phyloP scores from a whole-genome alignment of 345 rosid genomes.

The Cardiospermum halicacabum region DNA sequence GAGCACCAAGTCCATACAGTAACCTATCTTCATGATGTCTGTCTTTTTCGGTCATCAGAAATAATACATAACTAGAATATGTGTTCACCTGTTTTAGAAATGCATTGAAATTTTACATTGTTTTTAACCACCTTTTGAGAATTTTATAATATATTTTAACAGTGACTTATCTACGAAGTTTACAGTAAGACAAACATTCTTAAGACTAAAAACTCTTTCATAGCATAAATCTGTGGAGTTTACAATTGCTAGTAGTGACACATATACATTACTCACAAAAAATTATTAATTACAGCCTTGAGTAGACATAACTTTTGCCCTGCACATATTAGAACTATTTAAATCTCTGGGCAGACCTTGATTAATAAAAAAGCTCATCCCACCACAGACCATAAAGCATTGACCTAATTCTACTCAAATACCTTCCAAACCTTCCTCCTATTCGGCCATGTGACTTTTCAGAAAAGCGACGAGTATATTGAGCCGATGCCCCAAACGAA shows the following conservation, averaged over 20 bases:
- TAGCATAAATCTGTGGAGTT: background rate
- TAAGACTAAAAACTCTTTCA: background rate
- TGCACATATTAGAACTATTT: background rate
- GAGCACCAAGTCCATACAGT: background rate
- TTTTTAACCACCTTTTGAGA: background rate
- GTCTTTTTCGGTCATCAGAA: background rate
- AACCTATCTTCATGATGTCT: background rate
- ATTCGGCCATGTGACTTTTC: conserved; percentile 82
- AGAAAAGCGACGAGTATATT: conserved; percentile 65
- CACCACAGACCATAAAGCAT: background rate
- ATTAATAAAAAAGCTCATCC: background rate
- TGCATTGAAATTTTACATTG: background rate
- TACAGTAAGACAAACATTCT: background rate
- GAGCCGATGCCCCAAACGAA: conserved; percentile 76
- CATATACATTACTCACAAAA: background rate
- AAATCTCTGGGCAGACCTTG: background rate
- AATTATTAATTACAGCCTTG: background rate
- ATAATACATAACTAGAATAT: background rate
- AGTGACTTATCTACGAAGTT: background rate
- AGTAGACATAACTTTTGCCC: background rate
- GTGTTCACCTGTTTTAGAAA: background rate
- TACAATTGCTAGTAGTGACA: background rate
- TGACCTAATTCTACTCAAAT: conserved; percentile 13
- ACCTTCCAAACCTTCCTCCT: conserved; percentile 81
- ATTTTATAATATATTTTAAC: background rate